A percentile compares a stretch with the other conserved stretches of the same genome.
Conservation (phyloP, 345 rosid genomes). For the Arabis hirsuta region DNA sequence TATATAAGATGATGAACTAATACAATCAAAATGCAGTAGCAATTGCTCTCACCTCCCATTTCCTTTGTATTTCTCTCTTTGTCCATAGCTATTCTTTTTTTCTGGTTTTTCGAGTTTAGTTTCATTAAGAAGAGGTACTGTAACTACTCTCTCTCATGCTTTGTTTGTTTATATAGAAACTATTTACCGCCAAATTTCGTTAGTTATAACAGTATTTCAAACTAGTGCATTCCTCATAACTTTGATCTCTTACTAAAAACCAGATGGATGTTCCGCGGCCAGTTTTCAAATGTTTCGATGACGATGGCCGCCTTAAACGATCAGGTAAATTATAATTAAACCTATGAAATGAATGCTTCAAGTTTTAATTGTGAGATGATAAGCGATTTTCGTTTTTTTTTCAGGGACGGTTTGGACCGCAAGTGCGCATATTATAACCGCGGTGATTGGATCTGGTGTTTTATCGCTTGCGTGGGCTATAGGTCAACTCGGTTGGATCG, state of each 20-base stretch:
- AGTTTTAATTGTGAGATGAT: background rate
- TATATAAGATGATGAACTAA: slow-evolving; percentile 42
- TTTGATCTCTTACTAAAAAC: slow-evolving; percentile 13
- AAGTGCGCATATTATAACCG: slow-evolving; percentile 83
- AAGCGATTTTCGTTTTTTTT: background rate
- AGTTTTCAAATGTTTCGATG: slow-evolving; percentile 61
- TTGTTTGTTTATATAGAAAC: slow-evolving; percentile 8
- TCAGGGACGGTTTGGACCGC: slow-evolving; percentile 84
- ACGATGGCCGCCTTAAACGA: slow-evolving; percentile 73
- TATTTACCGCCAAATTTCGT: slow-evolving; percentile 32
- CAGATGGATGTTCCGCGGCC: slow-evolving; percentile 53
- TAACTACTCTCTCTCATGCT: background rate
- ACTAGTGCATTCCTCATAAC: background rate
- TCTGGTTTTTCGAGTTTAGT: background rate
- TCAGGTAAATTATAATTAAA: slow-evolving; percentile 46
- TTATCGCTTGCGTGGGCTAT: slow-evolving; percentile 85
- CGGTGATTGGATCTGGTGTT: slow-evolving; percentile 89
- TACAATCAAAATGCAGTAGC: slow-evolving; percentile 45
- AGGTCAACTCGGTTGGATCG: slow-evolving; percentile 89
- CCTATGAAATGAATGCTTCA: slow-evolving; percentile 11
- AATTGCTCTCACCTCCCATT: slow-evolving; percentile 35
- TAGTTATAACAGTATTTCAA: slow-evolving; percentile 13
- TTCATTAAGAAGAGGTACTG: slow-evolving; percentile 33
- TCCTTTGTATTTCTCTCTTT: slow-evolving; percentile 26
- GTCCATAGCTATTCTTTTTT: background rate